These are phyloP conservation scores for Tripidium arundinaceum DNA, from an alignment of 202 grass and related monocot genomes.

Conservation along the genomic window DNA sequence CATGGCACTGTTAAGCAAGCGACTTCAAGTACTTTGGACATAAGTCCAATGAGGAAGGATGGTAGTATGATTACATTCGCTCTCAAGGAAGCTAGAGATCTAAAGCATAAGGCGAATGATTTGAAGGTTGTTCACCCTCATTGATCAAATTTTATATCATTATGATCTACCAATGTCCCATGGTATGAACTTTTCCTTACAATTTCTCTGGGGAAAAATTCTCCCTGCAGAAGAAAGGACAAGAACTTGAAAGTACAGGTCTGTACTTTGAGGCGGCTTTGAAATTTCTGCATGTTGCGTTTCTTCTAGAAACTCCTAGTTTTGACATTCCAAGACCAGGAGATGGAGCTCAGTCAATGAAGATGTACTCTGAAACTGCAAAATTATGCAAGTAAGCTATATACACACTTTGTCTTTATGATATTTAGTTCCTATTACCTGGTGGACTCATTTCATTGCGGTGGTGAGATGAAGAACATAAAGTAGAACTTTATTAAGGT, in stretches of 20 bases:
- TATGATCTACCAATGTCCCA: background rate
- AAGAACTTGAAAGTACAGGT: slow-evolving; percentile 55
- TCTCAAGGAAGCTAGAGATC: slow-evolving; percentile 76
- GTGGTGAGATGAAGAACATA: background rate
- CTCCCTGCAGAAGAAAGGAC: slow-evolving; percentile 49
- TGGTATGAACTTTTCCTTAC: background rate
- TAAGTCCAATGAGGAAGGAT: slow-evolving; percentile 52
- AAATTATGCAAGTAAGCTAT: slow-evolving; percentile 77
- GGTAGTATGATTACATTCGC: slow-evolving; percentile 35
- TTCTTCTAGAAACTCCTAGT: slow-evolving; percentile 60
- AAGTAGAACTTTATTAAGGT: background rate
- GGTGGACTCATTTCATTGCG: background rate
- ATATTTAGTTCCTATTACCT: background rate
- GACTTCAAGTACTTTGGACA: slow-evolving; percentile 27
- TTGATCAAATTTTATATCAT: slow-evolving; percentile 13
- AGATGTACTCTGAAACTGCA: slow-evolving; percentile 85
- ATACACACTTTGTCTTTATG: background rate
- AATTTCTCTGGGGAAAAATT: background rate
- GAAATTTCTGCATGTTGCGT: slow-evolving; percentile 78
- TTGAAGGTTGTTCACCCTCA: slow-evolving; percentile 50
- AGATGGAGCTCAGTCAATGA: slow-evolving; percentile 51
- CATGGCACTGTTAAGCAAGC: slow-evolving; percentile 33
- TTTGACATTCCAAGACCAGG: slow-evolving; percentile 48
- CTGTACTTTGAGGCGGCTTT: slow-evolving; percentile 89
- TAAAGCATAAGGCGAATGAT: slow-evolving; percentile 77